These are phyloP conservation scores for Periconia macrospinosa DNA, from an alignment of 2,329 filamentous ascomycete genomes.

Conservation along the genomic window DNA sequence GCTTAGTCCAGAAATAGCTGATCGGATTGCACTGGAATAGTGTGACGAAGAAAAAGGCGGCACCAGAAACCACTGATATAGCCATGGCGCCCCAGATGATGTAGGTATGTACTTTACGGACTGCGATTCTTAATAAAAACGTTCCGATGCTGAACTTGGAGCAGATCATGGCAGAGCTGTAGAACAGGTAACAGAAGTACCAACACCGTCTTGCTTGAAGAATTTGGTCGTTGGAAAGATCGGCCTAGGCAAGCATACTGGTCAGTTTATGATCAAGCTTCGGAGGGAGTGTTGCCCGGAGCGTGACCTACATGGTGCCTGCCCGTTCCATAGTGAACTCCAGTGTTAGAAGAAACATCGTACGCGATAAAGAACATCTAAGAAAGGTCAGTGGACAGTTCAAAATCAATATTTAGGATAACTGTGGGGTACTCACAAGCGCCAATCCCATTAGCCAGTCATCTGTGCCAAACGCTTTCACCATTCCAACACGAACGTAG, in stretches of 20 bases:
- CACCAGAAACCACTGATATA: conserved; percentile 39
- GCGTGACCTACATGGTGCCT: conserved; percentile 15
- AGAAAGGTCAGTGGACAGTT: background rate
- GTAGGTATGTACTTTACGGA: conserved; percentile 32
- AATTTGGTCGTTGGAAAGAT: conserved; percentile 22
- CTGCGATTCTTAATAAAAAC: conserved; percentile 34
- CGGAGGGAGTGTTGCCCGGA: background rate
- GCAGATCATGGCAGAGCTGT: conserved; percentile 33
- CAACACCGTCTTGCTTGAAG: conserved; percentile 31
- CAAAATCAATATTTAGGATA: background rate
- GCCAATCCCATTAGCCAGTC: conserved; percentile 40
- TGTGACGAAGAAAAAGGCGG: conserved; percentile 50
- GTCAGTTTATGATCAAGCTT: background rate
- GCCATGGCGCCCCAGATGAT: conserved; percentile 45
- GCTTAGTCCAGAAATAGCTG: conserved; percentile 53
- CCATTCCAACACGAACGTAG: conserved; percentile 35
- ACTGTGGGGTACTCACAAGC: conserved; percentile 19
- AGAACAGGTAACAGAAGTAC: conserved; percentile 40
- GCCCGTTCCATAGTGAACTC: conserved; percentile 34
- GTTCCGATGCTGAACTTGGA: conserved; percentile 39
- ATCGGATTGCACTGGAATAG: conserved; percentile 56
- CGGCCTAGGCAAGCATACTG: conserved; percentile 3
- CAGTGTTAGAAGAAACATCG: conserved; percentile 26
- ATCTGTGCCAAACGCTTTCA: conserved; percentile 39
- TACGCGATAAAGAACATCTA: conserved; percentile 31